phyloP scores from a whole-genome alignment of 2,329 filamentous ascomycete genomes.

The Colletotrichum spaethianum region DNA sequence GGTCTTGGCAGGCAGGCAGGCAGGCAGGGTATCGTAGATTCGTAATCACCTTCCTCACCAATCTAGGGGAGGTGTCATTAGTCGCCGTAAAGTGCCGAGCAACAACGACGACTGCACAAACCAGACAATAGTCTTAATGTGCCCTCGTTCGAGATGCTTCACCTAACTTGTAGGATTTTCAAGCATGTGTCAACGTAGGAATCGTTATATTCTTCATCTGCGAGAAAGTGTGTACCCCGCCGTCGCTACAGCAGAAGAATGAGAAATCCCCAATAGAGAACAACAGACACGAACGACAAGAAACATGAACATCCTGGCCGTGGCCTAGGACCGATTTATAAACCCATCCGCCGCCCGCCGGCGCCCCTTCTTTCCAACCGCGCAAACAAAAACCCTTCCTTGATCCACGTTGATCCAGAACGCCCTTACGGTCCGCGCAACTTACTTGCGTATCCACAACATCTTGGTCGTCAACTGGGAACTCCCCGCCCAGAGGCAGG shows the following conservation, averaged over 20 bases:
- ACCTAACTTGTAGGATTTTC: neutral
- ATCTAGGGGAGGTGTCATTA: neutral
- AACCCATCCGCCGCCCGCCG: neutral
- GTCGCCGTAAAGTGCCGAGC: neutral
- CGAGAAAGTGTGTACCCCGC: neutral
- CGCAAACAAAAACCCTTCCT: constrained; percentile 8
- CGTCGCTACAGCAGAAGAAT: neutral
- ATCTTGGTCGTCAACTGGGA: constrained; percentile 8
- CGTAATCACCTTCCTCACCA: neutral
- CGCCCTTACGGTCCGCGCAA: constrained; percentile 30
- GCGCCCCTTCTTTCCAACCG: constrained; percentile 28
- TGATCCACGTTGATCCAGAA: constrained; percentile 27
- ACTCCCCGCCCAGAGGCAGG: neutral
- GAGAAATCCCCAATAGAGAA: constrained; percentile 5
- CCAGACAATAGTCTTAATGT: neutral
- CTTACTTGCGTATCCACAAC: neutral
- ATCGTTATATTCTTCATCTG: constrained; percentile 23
- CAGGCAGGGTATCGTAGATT: neutral
- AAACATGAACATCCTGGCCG: constrained; percentile 16
- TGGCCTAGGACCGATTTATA: constrained; percentile 20
- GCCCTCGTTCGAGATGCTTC: neutral
- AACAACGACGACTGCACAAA: neutral
- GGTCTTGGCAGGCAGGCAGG: neutral
- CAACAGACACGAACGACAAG: neutral
- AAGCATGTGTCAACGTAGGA: constrained; percentile 1